Evolutionary conservation across 2,329 filamentous ascomycete genomes (phyloP).

Genomic region (Cercospora beticola): DNA sequence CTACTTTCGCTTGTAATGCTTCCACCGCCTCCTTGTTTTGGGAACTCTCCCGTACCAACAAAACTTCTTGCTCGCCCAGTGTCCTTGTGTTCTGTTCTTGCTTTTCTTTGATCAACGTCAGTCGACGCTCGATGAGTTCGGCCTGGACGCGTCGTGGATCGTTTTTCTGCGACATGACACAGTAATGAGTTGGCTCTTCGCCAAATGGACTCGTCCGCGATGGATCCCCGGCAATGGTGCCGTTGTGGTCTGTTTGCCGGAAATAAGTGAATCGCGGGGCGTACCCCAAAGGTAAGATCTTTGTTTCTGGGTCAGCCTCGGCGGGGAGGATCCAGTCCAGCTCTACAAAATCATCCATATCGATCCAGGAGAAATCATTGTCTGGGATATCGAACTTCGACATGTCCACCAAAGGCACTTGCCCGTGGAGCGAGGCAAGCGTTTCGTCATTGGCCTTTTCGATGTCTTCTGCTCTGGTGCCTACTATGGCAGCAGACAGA

Average conservation of each 20-base stretch:
- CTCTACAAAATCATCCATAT: conserved; percentile 99
- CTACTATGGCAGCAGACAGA: conserved; percentile 84
- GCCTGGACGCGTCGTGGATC: conserved; percentile 87
- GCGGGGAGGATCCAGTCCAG: conserved; percentile 93
- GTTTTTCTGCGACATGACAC: conserved; percentile 74
- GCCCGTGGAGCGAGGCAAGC: conserved; percentile 56
- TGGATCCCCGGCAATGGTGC: conserved; percentile 74
- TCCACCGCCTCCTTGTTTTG: conserved; percentile 44
- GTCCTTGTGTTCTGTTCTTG: conserved; percentile 71
- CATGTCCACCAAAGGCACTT: conserved; percentile 58
- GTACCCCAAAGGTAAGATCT: conserved; percentile 87
- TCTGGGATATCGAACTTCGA: conserved; percentile 94
- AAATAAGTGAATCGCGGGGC: conserved; percentile 97
- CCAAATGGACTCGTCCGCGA: conserved; percentile 87
- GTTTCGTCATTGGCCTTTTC: conserved; percentile 64
- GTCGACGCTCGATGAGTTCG: conserved; percentile 76
- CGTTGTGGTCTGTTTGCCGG: conserved; percentile 88
- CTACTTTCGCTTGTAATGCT: conserved; percentile 58
- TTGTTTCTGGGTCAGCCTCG: conserved; percentile 86
- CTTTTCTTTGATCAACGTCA: conserved; percentile 76
- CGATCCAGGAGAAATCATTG: conserved; percentile 93
- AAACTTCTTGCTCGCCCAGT: conserved; percentile 72
- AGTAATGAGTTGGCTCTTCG: conserved; percentile 88
- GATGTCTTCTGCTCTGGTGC: conserved; percentile 74
- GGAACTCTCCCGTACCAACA: conserved; percentile 56